Conservation (phyloP, 2,329 filamentous ascomycete species). For the Hypoxylon sp. region DNA sequence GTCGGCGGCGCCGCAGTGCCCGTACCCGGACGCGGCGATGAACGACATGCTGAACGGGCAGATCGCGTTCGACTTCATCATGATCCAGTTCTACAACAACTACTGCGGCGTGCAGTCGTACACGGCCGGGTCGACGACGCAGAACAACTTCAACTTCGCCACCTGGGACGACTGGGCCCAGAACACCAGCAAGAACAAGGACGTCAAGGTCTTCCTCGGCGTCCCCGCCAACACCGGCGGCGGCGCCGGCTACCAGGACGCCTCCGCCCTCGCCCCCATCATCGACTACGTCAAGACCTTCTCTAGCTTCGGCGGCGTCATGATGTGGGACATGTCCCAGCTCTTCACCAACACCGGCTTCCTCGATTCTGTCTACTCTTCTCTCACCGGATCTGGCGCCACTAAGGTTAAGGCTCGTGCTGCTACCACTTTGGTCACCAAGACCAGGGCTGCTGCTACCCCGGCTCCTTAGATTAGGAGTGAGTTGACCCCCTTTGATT, state of each 20-base stretch:
- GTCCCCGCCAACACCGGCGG: constrained; percentile 64
- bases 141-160: constrained; percentile 67
- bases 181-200: constrained; percentile 62
- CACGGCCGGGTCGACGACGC: constrained; percentile 51
- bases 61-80: constrained; percentile 67
- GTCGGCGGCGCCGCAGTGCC: constrained; percentile 73
- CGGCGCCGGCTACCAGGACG: constrained; percentile 63
- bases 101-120: constrained; percentile 67
- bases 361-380: constrained; percentile 54
- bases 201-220: constrained; percentile 69
- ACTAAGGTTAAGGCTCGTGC: constrained; percentile 10
- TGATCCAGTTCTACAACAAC: constrained; percentile 76
- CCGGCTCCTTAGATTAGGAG: constrained; percentile 48
- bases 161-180: constrained; percentile 74
- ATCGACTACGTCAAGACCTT: constrained; percentile 64
- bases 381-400: constrained; percentile 41
- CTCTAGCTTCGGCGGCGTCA: constrained; percentile 70
- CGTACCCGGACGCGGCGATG: constrained; percentile 69
- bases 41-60: constrained; percentile 63
- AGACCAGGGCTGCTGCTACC: constrained; percentile 29
- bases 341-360: constrained; percentile 66
- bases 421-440: constrained; percentile 30
- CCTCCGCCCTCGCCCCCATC: constrained; percentile 56
- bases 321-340: constrained; percentile 75
- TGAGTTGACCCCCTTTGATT: constrained; percentile 33